Evolutionary conservation across 2,329 filamentous ascomycete genomes (phyloP), one percentile per base, ranked within the genome.

Genomic region (Alternaria postmessia): DNA sequence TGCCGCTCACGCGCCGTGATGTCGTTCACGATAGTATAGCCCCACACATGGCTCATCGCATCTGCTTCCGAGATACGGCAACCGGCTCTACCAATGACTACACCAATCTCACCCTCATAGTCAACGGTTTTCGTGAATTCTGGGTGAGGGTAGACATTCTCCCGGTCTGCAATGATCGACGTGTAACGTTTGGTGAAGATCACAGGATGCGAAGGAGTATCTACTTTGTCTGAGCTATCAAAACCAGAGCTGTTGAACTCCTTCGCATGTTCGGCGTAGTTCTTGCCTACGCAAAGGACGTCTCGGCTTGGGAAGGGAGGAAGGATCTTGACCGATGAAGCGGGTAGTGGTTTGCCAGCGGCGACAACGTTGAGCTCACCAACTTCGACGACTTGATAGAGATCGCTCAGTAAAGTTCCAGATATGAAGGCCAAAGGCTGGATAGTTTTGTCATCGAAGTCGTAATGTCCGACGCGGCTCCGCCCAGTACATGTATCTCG

Each of bases 221-320:
- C 84, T 0, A 79, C 75, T 63, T 86, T 87, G 64, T 88, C 85
- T 5, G 80, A 84, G 56, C 80, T 81, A 68, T 87, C 86, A 64
- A 82, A 87, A 0, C 85, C 85, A 1, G 82, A 84, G 11, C 73
- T 78, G 65, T 87, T 85, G 75, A 88, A 87, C 61, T 87, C 85
- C 54, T 81, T 83, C 1, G 85, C 85, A 67, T 88, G 85, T 41
- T 85, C 85, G 32, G 78, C 75, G 64, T 87, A 88, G 64, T 87
- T 87, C 68, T 87, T 86, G 28, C 85, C 84, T 2, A 87, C 83
- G 30, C 47, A 83, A 2, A 87, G 78, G n/a, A 87, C 75, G 68
- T 87, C 84, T 26, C 85, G 78, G 7, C 79, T 80, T 20, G 73
- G 75, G 42, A 86, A 78, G 0, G 83, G 82, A 3, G 85, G 76